Evolutionary conservation across 129 eudicot genomes (phyloP).

Genomic region (Centaurea solstitialis): DNA sequence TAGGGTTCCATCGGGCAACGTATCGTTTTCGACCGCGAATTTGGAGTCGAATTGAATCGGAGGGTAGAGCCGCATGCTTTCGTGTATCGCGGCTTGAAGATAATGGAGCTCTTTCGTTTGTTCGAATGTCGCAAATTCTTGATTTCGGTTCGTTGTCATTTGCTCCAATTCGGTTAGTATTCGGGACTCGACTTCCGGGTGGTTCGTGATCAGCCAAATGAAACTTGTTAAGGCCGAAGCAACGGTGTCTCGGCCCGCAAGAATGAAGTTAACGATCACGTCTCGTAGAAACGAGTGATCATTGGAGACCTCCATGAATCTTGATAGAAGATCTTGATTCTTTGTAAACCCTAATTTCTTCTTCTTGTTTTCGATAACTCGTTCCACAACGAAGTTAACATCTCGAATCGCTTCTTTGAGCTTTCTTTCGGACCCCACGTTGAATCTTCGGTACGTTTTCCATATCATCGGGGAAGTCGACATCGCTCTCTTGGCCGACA

Average conservation of each 20-base stretch:
- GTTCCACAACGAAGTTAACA: conserved; percentile 29
- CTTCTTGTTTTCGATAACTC: conserved; percentile 32
- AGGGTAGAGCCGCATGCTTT: conserved; percentile 54
- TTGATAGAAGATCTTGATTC: conserved; percentile 42
- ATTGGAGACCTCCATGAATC: conserved; percentile 44
- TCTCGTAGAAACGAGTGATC: conserved; percentile 49
- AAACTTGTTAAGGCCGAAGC: conserved; percentile 52
- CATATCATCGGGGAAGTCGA: conserved; percentile 40
- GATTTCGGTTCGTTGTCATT: conserved; percentile 24
- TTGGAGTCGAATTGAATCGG: conserved; percentile 46
- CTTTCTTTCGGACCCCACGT: conserved; percentile 44
- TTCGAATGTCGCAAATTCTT: conserved; percentile 2
- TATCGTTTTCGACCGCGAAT: conserved; percentile 29
- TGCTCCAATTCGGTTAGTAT: conserved; percentile 37
- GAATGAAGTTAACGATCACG: conserved; percentile 52
- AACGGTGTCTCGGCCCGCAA: conserved; percentile 67
- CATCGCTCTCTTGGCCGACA: conserved; percentile 48
- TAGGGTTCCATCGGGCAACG: conserved; percentile 47
- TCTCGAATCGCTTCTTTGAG: conserved; percentile 41
- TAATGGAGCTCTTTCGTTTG: conserved; percentile 42
- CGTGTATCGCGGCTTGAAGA: conserved; percentile 47
- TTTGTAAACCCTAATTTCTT: conserved; percentile 14
- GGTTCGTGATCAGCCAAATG: conserved; percentile 39
- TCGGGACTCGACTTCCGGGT: conserved; percentile 34
- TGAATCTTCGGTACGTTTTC: conserved; percentile 40